Percentiles rank a stretch among this genome's conserved stretches.
Conservation (phyloP, 768 basidiomycete species). For the Myochromella boudieri region DNA sequence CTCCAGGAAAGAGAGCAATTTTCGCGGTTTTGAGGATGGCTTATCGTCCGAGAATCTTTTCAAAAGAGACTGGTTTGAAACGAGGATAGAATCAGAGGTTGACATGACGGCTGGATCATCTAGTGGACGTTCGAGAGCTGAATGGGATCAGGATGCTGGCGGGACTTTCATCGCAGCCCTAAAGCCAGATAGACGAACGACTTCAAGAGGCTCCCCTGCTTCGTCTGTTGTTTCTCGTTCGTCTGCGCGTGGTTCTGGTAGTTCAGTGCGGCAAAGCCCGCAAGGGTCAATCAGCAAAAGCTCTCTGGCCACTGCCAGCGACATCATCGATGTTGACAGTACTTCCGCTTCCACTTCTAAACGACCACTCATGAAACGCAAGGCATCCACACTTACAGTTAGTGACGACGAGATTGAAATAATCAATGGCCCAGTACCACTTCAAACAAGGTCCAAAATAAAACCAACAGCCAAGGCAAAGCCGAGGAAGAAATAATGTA, state of each 20-base stretch:
- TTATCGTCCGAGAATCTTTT: slow-evolving; percentile 63
- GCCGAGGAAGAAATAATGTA: slow-evolving; percentile 39
- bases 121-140: slow-evolving; percentile 19
- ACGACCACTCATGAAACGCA: slow-evolving; percentile 46
- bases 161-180: slow-evolving; percentile 13
- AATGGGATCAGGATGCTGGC: slow-evolving; percentile 21
- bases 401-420: slow-evolving; percentile 61
- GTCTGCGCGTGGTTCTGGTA: slow-evolving; percentile 47
- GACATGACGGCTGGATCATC: slow-evolving; percentile 22
- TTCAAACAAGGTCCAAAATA: slow-evolving; percentile 27
- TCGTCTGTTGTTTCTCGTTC: slow-evolving; percentile 42
- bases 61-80: slow-evolving; percentile 77
- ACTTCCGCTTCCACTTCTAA: slow-evolving; percentile 24
- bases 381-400: slow-evolving; percentile 30
- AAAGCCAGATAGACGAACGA: slow-evolving; percentile 23
- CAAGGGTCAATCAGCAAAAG: slow-evolving; percentile 35
- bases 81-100: slow-evolving; percentile 46
- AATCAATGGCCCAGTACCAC: slow-evolving; percentile 42
- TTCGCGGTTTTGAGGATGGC: slow-evolving; percentile 67
- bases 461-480: slow-evolving; percentile 37
- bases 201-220: slow-evolving; percentile 39
- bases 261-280: slow-evolving; percentile 57
- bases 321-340: slow-evolving; percentile 43
- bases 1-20: slow-evolving; percentile 37
- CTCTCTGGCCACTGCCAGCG: slow-evolving; percentile 44